These are phyloP conservation scores for Aspergillus terreus DNA, from an alignment of 2,329 filamentous ascomycete species.

Conservation along the genomic window DNA sequence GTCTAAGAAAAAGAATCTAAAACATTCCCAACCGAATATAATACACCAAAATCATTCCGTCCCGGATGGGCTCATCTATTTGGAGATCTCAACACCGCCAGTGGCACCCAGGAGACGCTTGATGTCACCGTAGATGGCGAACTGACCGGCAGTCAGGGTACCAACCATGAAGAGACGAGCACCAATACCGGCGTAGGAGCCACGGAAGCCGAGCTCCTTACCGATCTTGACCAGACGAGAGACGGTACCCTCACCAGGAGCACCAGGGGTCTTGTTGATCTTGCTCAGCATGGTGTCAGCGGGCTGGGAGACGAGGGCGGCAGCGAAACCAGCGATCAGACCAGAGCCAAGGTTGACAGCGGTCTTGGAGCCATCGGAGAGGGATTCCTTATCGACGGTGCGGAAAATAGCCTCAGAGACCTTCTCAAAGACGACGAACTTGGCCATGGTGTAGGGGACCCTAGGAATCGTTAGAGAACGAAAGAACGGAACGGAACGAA, in stretches of 20 bases:
- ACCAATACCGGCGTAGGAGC: slow-evolving; percentile 76
- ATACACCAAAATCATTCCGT: slow-evolving; percentile 19
- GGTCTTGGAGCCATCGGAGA: slow-evolving; percentile 69
- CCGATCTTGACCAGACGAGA: slow-evolving; percentile 82
- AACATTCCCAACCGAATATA: slow-evolving; percentile 24
- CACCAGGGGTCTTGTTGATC: slow-evolving; percentile 93
- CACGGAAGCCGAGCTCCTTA: slow-evolving; percentile 76
- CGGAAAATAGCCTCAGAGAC: slow-evolving; percentile 71
- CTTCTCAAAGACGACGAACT: slow-evolving; percentile 93
- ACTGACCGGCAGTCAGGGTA: slow-evolving; percentile 74
- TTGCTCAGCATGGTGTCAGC: slow-evolving; percentile 92
- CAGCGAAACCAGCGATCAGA: slow-evolving; percentile 81
- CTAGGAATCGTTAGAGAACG: slow-evolving; percentile 37
- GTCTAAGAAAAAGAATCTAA: slow-evolving; percentile 26
- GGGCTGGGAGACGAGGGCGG: slow-evolving; percentile 81
- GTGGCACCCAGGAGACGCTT: slow-evolving; percentile 68
- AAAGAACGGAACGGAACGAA: not conserved
- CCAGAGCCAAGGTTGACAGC: slow-evolving; percentile 80
- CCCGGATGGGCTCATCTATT: slow-evolving; percentile 29
- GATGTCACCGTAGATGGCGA: slow-evolving; percentile 80
- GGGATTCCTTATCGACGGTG: slow-evolving; percentile 64
- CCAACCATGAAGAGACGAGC: slow-evolving; percentile 74
- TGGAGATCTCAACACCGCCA: slow-evolving; percentile 69
- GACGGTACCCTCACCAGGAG: slow-evolving; percentile 78
- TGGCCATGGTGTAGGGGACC: slow-evolving; percentile 91